phyloP scores from a whole-genome alignment of 108 stramenopile genomes.

The Cyclotella cryptica region DNA sequence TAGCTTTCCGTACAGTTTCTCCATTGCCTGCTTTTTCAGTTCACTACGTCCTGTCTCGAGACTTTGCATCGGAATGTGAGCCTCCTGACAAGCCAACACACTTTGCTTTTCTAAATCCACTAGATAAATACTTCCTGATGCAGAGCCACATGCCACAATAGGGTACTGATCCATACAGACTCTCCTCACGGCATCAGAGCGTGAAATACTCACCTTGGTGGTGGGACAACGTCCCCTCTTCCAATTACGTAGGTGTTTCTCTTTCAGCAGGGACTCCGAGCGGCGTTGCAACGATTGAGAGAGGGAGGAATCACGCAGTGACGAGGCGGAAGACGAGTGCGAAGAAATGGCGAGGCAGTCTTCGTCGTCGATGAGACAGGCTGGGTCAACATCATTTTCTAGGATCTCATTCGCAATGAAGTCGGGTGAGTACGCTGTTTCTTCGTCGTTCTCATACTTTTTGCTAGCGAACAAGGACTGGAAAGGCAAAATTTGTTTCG shows the following conservation, averaged over 20 bases:
- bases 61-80: conserved; percentile 32
- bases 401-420: conserved; percentile 1
- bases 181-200: conserved; percentile 68
- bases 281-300: conserved; percentile 15
- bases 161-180: conserved; percentile 70
- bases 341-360: conserved; percentile 34
- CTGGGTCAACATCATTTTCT: conserved; percentile 3
- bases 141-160: conserved; percentile 65
- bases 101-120: conserved; percentile 62
- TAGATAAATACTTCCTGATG: conserved; percentile 62
- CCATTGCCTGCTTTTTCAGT: conserved; percentile 35
- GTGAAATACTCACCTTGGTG: conserved; percentile 19
- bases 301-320: conserved; percentile 7
- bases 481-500: too few species aligned
- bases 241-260: conserved; percentile 28
- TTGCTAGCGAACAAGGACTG: too few species aligned
- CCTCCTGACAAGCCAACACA: conserved; percentile 39
- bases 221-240: conserved; percentile 29
- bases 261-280: conserved; percentile 15
- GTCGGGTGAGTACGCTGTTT: background rate
- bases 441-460: too few species aligned
- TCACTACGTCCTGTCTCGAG: background rate
- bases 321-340: conserved; percentile 4
- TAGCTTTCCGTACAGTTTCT: conserved; percentile 54
- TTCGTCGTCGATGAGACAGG: conserved; percentile 26